Evolutionary conservation across 371 early-diverging fungal genomes (phyloP).

Genomic region (Mucor circinelloides): DNA sequence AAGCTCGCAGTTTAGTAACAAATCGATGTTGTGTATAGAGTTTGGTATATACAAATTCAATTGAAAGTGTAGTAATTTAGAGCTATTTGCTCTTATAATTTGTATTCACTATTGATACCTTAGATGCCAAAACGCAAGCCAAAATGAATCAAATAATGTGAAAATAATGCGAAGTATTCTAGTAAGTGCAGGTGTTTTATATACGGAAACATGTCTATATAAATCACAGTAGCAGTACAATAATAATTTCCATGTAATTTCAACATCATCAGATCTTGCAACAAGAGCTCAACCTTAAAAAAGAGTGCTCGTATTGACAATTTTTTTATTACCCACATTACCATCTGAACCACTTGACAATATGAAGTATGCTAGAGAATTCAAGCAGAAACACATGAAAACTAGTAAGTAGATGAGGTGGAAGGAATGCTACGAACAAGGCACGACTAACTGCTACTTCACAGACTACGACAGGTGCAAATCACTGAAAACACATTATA

Average conservation of each 20-base stretch:
- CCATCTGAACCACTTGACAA: slow-evolving; percentile 6
- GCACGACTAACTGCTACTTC: slow-evolving; percentile 6
- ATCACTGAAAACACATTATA: background rate
- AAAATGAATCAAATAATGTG: background rate
- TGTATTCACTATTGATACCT: too few species aligned
- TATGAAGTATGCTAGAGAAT: slow-evolving; percentile 12
- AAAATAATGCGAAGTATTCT: slow-evolving; percentile 5
- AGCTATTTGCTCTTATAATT: too few species aligned
- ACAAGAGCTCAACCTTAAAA: slow-evolving; percentile 6
- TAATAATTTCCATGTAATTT: background rate
- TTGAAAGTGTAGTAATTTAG: too few species aligned
- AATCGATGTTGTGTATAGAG: too few species aligned
- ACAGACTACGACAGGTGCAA: too few species aligned
- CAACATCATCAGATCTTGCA: slow-evolving; percentile 8
- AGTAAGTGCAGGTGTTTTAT: slow-evolving; percentile 12
- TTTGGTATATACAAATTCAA: too few species aligned
- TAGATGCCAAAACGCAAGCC: too few species aligned
- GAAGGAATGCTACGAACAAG: slow-evolving; percentile 5
- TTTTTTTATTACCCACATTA: slow-evolving; percentile 12
- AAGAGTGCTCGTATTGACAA: background rate
- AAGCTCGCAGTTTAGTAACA: too few species aligned
- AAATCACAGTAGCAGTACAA: slow-evolving; percentile 1
- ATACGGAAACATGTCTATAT: slow-evolving; percentile 11
- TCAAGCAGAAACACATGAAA: slow-evolving; percentile 7
- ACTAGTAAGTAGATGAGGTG: slow-evolving; percentile 8